These are phyloP conservation scores for Discostella pseudostelligera DNA, from an alignment of 108 stramenopile species.

Conservation along the genomic window DNA sequence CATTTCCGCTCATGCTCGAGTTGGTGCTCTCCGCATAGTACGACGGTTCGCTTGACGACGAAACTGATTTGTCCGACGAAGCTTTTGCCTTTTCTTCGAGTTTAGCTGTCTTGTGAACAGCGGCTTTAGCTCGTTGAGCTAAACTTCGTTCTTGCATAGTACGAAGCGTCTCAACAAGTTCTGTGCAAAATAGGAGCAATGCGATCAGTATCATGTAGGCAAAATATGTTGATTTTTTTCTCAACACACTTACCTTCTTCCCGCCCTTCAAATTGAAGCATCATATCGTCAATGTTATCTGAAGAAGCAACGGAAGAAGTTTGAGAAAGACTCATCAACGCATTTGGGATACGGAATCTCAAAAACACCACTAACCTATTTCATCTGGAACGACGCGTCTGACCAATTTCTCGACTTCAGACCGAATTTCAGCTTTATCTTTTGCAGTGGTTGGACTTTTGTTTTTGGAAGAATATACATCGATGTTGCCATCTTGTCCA, in stretches of 20 bases:
- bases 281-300: constrained; percentile 73
- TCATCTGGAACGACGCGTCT: constrained; percentile 64
- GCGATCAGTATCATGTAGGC: not conserved
- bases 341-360: not conserved
- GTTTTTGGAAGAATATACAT: constrained; percentile 10
- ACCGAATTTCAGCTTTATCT: constrained; percentile 33
- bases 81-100: constrained; percentile 35
- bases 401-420: constrained; percentile 56
- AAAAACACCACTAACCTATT: constrained; percentile 26
- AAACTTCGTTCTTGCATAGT: constrained; percentile 66
- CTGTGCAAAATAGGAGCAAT: not conserved
- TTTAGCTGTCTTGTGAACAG: constrained; percentile 50
- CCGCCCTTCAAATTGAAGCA: constrained; percentile 63
- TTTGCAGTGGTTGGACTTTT: constrained; percentile 1
- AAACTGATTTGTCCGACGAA: constrained; percentile 6
- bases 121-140: constrained; percentile 56
- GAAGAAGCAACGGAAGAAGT: not conserved
- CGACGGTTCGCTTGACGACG: constrained; percentile 9
- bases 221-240: not conserved
- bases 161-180: constrained; percentile 59
- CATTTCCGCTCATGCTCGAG: constrained; percentile 24
- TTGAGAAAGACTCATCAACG: not conserved
- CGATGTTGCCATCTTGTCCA: not conserved
- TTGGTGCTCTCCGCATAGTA: constrained; percentile 1
- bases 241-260: constrained; percentile 35